Base-by-base conservation (phyloP, 305 asterid species). In the Fraxinus dipetala region DNA sequence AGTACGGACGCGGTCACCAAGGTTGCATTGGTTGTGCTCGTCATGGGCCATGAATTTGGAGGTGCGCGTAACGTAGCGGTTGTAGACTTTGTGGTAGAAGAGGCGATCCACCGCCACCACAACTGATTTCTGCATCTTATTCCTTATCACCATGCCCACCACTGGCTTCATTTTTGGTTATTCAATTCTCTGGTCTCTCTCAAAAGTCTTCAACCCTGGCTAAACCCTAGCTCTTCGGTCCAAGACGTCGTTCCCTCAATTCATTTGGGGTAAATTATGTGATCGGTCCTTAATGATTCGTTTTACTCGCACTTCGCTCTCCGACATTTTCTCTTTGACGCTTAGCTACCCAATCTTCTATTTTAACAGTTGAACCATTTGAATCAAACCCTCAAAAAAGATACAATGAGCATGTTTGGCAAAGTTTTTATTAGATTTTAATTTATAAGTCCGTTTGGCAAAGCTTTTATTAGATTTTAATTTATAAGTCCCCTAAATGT, bases 41-140 rank as follows among this genome's bases (percentile, higher is more conserved):
- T 95, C 92, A 84, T 93, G 96, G 2, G 97, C 97, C 97, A 92
- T 94, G 91, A 94, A 95, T 78, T 94, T 91, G 82, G 97, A 91
- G 83, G 97, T 95, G 51, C 98, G 93, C 85, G 90, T 94, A 22
- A 94, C 93, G 85, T 91, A 95, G 77, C 97, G 92, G 78, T 91
- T 91, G 91, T 91, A 95, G 83, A 91, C 85, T 86, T 90, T 90
- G 90, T 94, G 87, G 84, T 91, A 97, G 89, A 90, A 94, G 77
- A 92, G 97, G 13, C 95, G 91, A 80, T 95, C 97, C 69, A 92
- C 97, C 40, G 97, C 98, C 84, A 94, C 97, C 81, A 94, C 97
- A 38, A 94, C 98, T 59, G 97, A 94, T 78, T 92, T 95, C 93
- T 92, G 96, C 97, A 94, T 95, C 82, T 94, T 95, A 83, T 92